Conservation (phyloP, 495 filamentous ascomycete species). For the Viridothelium virens region DNA sequence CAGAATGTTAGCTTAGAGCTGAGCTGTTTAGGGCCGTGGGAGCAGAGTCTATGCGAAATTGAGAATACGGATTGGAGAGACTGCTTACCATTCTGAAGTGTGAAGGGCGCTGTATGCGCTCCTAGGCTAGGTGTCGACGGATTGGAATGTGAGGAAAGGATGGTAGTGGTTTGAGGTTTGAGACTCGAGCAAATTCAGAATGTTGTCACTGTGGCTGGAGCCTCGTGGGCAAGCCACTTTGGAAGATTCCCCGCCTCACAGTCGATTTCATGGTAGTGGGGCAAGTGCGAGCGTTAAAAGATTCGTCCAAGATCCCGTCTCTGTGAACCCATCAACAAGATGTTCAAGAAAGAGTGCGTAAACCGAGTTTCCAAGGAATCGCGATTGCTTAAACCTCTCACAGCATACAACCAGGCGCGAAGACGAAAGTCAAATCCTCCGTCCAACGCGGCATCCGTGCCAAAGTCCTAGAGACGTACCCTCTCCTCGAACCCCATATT, state of each 20-base stretch:
- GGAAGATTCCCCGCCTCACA: constrained; percentile 4
- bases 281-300: neutral
- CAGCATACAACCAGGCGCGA: constrained; percentile 68
- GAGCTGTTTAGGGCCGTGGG: neutral
- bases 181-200: neutral
- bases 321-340: neutral
- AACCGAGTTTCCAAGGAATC: neutral
- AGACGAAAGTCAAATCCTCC: constrained; percentile 96
- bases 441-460: constrained; percentile 78
- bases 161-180: neutral
- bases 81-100: neutral
- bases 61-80: neutral
- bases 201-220: constrained; percentile 8
- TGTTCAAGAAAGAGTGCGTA: constrained; percentile 29
- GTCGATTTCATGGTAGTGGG: neutral
- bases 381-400: neutral
- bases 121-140: neutral
- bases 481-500: constrained; percentile 76
- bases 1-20: neutral
- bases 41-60: neutral
- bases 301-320: too few relatives aligned
- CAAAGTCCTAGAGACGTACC: constrained; percentile 75
- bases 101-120: neutral
- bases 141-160: neutral
- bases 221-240: neutral